A percentile compares a stretch with the other conserved stretches of the same genome.
phyloP scores from a whole-genome alignment of 345 rosid species.

The Dipteronia dyeriana region DNA sequence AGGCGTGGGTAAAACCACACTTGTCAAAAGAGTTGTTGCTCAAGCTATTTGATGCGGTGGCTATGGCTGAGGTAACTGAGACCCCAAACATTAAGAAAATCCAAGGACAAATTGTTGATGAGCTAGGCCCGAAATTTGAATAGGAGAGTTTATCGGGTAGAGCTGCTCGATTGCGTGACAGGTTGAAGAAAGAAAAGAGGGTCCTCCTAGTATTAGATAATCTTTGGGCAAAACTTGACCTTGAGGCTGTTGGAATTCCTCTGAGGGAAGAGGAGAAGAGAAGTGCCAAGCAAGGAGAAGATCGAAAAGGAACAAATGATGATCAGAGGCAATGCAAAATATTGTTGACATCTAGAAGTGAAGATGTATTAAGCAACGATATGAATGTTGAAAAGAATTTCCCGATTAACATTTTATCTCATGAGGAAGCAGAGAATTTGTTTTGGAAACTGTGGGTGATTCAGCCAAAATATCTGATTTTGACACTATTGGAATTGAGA shows the following conservation, averaged over 20 bases:
- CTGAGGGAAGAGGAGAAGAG: not conserved
- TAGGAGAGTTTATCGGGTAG: not conserved
- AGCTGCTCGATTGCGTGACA: not conserved
- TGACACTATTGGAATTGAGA: not conserved
- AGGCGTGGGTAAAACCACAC: too few relatives aligned
- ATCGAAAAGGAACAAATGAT: too few relatives aligned
- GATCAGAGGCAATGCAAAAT: constrained; percentile 23
- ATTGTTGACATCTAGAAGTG: constrained; percentile 28
- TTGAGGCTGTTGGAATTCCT: constrained; percentile 1
- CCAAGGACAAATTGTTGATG: constrained; percentile 11
- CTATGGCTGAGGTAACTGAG: constrained; percentile 3
- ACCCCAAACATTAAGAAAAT: not conserved
- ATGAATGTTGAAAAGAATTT: constrained; percentile 10
- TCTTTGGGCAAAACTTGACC: not conserved
- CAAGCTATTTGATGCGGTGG: not conserved
- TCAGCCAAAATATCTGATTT: not conserved
- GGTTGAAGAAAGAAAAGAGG: constrained; percentile 11
- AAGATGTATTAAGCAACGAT: not conserved
- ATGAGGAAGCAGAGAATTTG: constrained; percentile 13
- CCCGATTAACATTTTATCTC: not conserved
- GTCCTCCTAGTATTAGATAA: not conserved
- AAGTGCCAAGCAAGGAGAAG: not conserved
- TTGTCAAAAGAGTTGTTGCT: too few relatives aligned
- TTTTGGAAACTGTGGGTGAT: constrained; percentile 1
- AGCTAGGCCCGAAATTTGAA: constrained; percentile 2